These are phyloP conservation scores for Kazachstania taianensis DNA, from an alignment of 805 yeast genomes.

Conservation along the genomic window DNA sequence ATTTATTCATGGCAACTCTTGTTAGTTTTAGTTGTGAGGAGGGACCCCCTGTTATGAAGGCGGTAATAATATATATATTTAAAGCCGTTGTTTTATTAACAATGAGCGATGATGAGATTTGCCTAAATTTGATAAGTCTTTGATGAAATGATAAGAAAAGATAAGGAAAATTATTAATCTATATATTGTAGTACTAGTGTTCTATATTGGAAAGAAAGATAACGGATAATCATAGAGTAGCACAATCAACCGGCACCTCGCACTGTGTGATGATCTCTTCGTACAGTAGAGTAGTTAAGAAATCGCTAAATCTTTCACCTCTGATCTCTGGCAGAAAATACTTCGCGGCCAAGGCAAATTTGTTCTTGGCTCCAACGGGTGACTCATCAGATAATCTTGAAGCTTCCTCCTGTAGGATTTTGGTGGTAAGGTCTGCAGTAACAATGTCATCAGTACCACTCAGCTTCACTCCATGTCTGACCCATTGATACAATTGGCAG, in stretches of 20 bases:
- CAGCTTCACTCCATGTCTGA: conserved; percentile 51
- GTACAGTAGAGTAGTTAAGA: conserved; percentile 65
- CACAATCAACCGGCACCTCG: conserved; percentile 1
- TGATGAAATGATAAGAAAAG: too few relatives aligned
- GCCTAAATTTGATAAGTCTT: too few relatives aligned
- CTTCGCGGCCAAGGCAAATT: conserved; percentile 57
- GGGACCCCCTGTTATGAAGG: too few relatives aligned
- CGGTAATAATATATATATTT: too few relatives aligned
- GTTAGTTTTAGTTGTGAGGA: not conserved
- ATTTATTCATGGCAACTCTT: not conserved
- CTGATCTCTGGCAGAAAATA: conserved; percentile 64
- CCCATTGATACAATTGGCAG: conserved; percentile 78
- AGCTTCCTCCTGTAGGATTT: conserved; percentile 53
- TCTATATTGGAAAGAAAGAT: too few relatives aligned
- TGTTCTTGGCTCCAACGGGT: conserved; percentile 36
- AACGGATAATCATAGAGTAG: not conserved
- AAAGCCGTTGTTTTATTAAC: too few relatives aligned
- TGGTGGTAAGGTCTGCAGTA: conserved; percentile 48
- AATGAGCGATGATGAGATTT: too few relatives aligned
- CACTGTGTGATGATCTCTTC: conserved; percentile 40
- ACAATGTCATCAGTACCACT: conserved; percentile 48
- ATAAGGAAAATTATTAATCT: too few relatives aligned
- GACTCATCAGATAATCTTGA: conserved; percentile 37
- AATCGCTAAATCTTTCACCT: conserved; percentile 65
- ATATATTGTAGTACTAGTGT: too few relatives aligned